Evolutionary conservation across 805 yeast species (phyloP), one percentile per base, ranked within the genome.

Genomic region (Naumovozyma castellii): DNA sequence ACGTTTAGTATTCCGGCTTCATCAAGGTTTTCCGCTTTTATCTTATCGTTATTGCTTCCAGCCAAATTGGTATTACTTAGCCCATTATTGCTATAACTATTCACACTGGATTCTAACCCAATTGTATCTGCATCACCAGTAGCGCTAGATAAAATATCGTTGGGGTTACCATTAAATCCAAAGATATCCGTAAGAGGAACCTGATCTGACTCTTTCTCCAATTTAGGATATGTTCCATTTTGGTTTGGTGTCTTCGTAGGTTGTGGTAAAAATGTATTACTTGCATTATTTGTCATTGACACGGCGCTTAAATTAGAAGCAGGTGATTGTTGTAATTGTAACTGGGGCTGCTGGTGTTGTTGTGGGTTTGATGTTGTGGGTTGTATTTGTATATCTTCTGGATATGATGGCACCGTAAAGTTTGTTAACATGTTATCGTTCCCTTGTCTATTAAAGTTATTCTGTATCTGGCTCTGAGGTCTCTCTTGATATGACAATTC

Each of bases 1-100:
- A 84, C 80, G 3, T 94, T 92, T 1, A 92, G 85, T 44, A 83
- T 70, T 50, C 84, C 43, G 8, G 30, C 1, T 31, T 39, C 31
- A 12, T 37, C 33, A 12, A 29, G 15, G 13, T 9, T 13, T n/a
- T 29, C 32, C 5, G 14, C 8, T 29, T 29, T 29, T 9, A 29
- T 36, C 22, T n/a, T 30, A 17, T 18, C 27, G n/a, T 18, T 19
- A 19, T 4, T 25, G 18, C n/a, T 34, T 5, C n/a, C 12, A 20
- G 18, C 15, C 12, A 12, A 25, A 22, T 36, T 18, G 12, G 9
- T 30, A 10, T 32, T 18, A 5, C 35, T 32, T 20, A 33, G 34
- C 10, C 8, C 32, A 32, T 12, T 41, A 10, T 19, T 30, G 20
- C 15, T 15, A 14, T 12, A 13, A 15, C 15, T 35, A 15, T 15